Evolutionary conservation across 495 filamentous ascomycete genomes (phyloP).

Genomic region (Pyronema omphalodes): DNA sequence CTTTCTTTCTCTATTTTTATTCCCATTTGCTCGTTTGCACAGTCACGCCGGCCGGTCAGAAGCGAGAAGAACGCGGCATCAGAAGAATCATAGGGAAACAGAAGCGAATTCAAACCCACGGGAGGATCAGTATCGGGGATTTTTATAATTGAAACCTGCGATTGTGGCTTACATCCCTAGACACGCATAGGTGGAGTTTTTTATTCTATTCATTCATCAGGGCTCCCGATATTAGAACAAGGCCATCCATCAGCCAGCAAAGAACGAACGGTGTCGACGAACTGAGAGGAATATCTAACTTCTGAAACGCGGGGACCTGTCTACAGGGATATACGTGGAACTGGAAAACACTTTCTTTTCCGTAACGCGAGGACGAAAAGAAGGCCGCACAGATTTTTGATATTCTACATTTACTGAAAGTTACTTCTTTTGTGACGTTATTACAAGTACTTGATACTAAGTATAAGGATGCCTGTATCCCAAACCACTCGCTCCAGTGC

Average conservation of each 20-base stretch:
- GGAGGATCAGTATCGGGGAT: not conserved
- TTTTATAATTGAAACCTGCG: not conserved
- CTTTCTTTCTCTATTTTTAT: not conserved
- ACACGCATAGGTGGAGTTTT: not conserved
- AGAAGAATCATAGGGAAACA: not conserved
- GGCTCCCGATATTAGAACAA: not conserved
- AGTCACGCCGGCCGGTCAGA: not conserved
- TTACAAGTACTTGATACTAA: slow-evolving; percentile 1
- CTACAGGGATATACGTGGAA: not conserved
- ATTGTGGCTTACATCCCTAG: not conserved
- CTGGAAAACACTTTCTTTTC: not conserved
- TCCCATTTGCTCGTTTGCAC: not conserved
- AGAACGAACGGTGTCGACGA: not conserved
- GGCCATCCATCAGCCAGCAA: not conserved
- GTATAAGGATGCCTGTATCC: slow-evolving; percentile 2
- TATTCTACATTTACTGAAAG: not conserved
- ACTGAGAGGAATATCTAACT: not conserved
- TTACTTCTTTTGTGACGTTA: not conserved
- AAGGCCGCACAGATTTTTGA: not conserved
- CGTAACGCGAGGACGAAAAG: not conserved
- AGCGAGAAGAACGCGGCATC: not conserved
- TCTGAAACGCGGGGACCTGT: slow-evolving; percentile 2
- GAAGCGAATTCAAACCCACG: not conserved
- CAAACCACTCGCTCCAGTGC: not conserved
- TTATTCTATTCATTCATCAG: not conserved